Evolutionary conservation across 176 grass and related monocot genomes (phyloP).

Genomic region (Oryza longistaminata): DNA sequence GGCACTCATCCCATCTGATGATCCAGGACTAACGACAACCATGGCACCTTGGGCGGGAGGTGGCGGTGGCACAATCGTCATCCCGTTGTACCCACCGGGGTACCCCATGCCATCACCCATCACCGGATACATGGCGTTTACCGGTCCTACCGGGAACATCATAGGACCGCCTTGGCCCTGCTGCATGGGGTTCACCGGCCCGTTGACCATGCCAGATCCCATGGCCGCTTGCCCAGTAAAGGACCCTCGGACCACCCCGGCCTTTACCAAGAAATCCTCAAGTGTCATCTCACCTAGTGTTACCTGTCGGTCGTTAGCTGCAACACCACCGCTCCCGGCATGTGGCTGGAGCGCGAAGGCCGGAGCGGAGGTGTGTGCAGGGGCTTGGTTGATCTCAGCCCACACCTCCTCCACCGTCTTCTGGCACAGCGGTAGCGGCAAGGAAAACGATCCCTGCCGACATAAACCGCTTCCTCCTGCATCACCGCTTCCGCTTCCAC

Average conservation of each 20-base stretch:
- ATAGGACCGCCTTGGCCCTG: conserved; percentile 23
- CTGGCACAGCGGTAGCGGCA: conserved; percentile 59
- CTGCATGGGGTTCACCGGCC: conserved; percentile 34
- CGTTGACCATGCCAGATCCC: conserved; percentile 37
- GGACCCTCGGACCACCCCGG: conserved; percentile 61
- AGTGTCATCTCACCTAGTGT: conserved; percentile 94
- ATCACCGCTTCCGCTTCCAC: not conserved
- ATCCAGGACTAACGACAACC: conserved; percentile 46
- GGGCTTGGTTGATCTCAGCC: conserved; percentile 61
- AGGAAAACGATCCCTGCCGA: conserved; percentile 63
- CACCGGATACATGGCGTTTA: conserved; percentile 33
- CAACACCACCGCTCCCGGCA: conserved; percentile 18
- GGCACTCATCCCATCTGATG: conserved; percentile 51
- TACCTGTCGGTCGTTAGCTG: conserved; percentile 31
- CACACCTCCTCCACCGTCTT: conserved; percentile 98
- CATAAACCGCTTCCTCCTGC: conserved; percentile 33
- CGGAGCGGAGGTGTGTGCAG: not conserved
- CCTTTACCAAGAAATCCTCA: conserved; percentile 90
- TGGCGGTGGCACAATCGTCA: conserved; percentile 38
- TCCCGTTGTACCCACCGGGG: conserved; percentile 40
- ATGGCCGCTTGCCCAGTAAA: conserved; percentile 19
- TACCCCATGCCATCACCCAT: conserved; percentile 53
- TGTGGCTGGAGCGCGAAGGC: conserved; percentile 22
- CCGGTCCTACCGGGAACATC: conserved; percentile 38
- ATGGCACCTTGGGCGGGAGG: conserved; percentile 19